Evolutionary conservation across 176 grass and related monocot genomes (phyloP), one percentile per base, ranked within the genome.

Genomic region (Oryza officinalis): DNA sequence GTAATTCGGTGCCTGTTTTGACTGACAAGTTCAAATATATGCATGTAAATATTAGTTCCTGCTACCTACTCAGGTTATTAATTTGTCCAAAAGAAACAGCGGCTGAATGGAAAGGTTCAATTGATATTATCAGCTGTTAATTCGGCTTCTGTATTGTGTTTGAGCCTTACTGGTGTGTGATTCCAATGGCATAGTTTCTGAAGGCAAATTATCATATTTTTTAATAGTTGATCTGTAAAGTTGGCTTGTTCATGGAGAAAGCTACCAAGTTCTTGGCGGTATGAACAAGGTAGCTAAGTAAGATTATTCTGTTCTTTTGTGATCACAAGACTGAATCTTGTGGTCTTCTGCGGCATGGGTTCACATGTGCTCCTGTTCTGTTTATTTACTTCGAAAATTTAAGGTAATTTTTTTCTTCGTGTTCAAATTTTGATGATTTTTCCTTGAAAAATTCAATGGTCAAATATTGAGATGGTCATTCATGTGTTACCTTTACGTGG

Each of bases 21-120:
- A 86, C 79, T 86, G 79, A 90, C 83, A 78, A 64, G 46, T 73
- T 72, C 69, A 89, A 75, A 50, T 20, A 50, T 20, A 72, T 78
- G 72, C 31, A 78, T 90, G 83, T 90, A 90, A 90, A 90, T 90
- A 90, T 86, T 78, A 86, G 47, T 77, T 68, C 79, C 79, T 86
- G 60, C 46, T 83, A 12, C 60, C 74, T 63, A 64, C 33, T 87
- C 71, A 60, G 46, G 35, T 75, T 69, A 37, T 81, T 69, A 47
- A 68, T 75, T 65, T 73, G 63, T 67, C 40, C 26, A 28, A 76
- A 84, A 30, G 23, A 14, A 69, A 68, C 82, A 60, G 50, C 5
- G 46, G 13, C 20, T 82, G 78, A 72, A 86, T 61, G 31, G 8
- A 71, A 75, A 37, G 11, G 26, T 61, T 26, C 68, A 46, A 74